These are phyloP conservation scores for Metschnikowia lochheadii DNA, from an alignment of 805 yeast genomes.

Conservation along the genomic window DNA sequence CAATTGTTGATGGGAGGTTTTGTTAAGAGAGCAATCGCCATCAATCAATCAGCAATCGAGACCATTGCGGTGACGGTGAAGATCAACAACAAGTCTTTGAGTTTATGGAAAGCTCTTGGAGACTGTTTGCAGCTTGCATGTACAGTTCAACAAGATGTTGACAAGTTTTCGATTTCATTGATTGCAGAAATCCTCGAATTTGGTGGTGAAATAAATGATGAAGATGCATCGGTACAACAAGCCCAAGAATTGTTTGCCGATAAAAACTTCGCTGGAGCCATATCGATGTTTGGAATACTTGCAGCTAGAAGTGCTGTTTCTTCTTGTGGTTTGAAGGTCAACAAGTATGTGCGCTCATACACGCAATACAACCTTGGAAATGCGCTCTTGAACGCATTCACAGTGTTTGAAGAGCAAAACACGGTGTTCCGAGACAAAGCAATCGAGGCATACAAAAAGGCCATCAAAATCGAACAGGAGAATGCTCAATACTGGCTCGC, in stretches of 20 bases:
- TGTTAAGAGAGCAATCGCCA: conserved; percentile 57
- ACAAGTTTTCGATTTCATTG: conserved; percentile 42
- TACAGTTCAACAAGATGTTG: conserved; percentile 50
- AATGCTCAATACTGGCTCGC: conserved; percentile 78
- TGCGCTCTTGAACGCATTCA: conserved; percentile 48
- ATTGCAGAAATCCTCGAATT: conserved; percentile 16
- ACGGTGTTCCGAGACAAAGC: conserved; percentile 45
- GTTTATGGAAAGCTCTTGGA: conserved; percentile 63
- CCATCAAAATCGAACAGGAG: conserved; percentile 67
- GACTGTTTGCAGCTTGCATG: conserved; percentile 54
- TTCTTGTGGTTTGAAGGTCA: conserved; percentile 30
- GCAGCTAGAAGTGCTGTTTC: conserved; percentile 44
- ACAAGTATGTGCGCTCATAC: conserved; percentile 53
- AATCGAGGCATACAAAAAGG: conserved; percentile 53
- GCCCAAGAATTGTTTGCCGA: conserved; percentile 10
- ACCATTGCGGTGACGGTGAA: conserved; percentile 36
- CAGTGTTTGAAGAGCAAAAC: conserved; percentile 7
- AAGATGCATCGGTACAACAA: conserved; percentile 18
- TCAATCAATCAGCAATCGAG: conserved; percentile 45
- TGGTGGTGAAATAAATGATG: conserved; percentile 12
- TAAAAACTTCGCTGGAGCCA: conserved; percentile 25
- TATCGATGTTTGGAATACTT: conserved; percentile 40
- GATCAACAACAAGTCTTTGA: conserved; percentile 39
- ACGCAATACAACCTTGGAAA: conserved; percentile 68
- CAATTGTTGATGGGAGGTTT: conserved; percentile 56